A percentile compares a stretch with the other conserved stretches of the same genome.
phyloP scores from a whole-genome alignment of 163 green algal genomes.

The Scenedesmus sp. region DNA sequence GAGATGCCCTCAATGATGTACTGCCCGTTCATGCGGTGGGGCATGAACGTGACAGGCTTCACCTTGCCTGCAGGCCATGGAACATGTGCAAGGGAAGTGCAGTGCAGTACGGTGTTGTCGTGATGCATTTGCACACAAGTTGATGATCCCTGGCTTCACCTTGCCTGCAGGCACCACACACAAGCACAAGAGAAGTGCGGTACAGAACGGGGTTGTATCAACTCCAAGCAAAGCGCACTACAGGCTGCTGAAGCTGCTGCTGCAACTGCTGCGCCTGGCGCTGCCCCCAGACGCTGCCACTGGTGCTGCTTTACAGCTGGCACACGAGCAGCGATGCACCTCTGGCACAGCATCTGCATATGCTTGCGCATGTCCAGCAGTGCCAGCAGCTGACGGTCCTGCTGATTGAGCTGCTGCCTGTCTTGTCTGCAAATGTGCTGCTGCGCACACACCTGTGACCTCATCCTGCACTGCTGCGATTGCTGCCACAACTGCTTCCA shows the following conservation, averaged over 20 bases:
- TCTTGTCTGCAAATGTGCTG: conserved; percentile 10
- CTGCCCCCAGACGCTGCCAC: not conserved
- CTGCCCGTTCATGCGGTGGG: conserved; percentile 67
- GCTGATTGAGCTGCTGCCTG: not conserved
- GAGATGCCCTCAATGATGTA: conserved; percentile 69
- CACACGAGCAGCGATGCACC: no score
- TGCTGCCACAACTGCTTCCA: not conserved
- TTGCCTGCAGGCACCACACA: conserved; percentile 51
- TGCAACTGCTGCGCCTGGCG: not conserved
- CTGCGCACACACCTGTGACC: not conserved
- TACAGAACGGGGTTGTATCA: not conserved
- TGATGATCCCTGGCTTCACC: conserved; percentile 62
- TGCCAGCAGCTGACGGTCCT: not conserved
- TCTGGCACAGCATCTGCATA: not conserved
- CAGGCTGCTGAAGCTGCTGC: not conserved
- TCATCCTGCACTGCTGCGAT: not conserved
- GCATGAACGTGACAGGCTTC: conserved; percentile 66
- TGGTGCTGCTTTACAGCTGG: no score
- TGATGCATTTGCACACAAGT: no score
- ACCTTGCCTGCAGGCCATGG: conserved; percentile 55
- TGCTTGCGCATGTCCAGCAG: not conserved
- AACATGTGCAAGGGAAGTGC: not conserved
- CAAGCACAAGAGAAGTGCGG: not conserved
- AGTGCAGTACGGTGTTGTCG: no score
- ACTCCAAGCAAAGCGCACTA: not conserved